Evolutionary conservation across 169 alveolate genomes (phyloP).

Genomic region (Babesia ovis): DNA sequence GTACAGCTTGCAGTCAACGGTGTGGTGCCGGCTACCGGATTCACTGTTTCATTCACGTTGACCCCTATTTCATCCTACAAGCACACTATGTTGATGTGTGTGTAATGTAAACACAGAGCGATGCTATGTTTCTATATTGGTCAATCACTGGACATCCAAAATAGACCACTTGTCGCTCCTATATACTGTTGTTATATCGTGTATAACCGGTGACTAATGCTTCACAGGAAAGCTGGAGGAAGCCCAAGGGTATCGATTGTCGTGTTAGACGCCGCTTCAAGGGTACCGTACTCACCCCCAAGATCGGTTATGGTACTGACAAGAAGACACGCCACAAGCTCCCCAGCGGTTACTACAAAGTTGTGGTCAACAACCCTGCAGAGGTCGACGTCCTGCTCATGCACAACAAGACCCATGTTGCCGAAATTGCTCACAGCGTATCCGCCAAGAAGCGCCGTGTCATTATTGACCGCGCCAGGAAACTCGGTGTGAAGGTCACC

Average conservation of each 20-base stretch:
- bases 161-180: too few relatives aligned
- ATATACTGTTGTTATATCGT: too few relatives aligned
- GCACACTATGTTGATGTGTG: too few relatives aligned
- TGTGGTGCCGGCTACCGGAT: too few relatives aligned
- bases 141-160: too few relatives aligned
- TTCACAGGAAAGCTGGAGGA: slow-evolving; percentile 90
- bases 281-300: slow-evolving; percentile 93
- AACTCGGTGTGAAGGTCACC: slow-evolving; percentile 89
- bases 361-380: slow-evolving; percentile 85
- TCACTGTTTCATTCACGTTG: too few relatives aligned
- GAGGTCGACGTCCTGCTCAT: slow-evolving; percentile 93
- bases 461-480: slow-evolving; percentile 92
- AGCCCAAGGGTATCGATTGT: slow-evolving; percentile 97
- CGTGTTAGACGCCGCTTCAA: slow-evolving; percentile 94
- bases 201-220: too few relatives aligned
- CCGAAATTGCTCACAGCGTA: slow-evolving; percentile 91
- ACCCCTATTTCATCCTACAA: too few relatives aligned
- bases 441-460: slow-evolving; percentile 90
- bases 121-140: too few relatives aligned
- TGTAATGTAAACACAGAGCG: too few relatives aligned
- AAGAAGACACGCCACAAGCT: slow-evolving; percentile 90
- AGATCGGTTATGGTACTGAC: slow-evolving; percentile 96
- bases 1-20: too few relatives aligned
- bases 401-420: slow-evolving; percentile 94
- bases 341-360: slow-evolving; percentile 92